Conservation (phyloP, 2,329 filamentous ascomycete genomes). For the Penicillium sp. region DNA sequence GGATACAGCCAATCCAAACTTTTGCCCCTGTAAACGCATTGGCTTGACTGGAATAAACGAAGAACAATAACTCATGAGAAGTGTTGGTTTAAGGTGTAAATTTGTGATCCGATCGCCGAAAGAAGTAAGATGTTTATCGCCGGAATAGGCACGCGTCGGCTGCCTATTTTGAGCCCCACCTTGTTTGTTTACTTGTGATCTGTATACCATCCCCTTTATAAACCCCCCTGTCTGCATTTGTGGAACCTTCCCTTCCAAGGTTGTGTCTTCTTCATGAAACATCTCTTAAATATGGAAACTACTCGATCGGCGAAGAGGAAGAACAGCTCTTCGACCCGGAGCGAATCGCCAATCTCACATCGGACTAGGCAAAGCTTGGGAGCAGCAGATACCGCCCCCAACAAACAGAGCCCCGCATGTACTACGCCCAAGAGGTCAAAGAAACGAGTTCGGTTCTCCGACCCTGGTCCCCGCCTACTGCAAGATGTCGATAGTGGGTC, state of each 20-base stretch:
- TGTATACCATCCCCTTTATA: constrained; percentile 18
- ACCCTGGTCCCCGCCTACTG: constrained; percentile 35
- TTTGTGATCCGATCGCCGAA: constrained; percentile 19
- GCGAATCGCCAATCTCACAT: constrained; percentile 18
- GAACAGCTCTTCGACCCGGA: constrained; percentile 17
- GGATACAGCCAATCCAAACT: too few relatives aligned
- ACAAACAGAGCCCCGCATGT: not conserved
- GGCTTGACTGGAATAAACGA: too few relatives aligned
- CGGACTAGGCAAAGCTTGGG: constrained; percentile 16
- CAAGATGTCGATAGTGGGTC: constrained; percentile 25
- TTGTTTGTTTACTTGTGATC: constrained; percentile 31
- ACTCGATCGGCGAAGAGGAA: constrained; percentile 30
- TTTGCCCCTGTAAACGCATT: too few relatives aligned
- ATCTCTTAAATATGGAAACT: constrained; percentile 23
- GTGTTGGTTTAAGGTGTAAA: not conserved
- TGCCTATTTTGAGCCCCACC: constrained; percentile 21
- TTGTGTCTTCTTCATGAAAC: not conserved
- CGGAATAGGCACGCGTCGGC: constrained; percentile 23
- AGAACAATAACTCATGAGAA: too few relatives aligned
- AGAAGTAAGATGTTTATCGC: constrained; percentile 26
- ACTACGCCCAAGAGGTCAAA: constrained; percentile 35
- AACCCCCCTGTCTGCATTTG: constrained; percentile 9
- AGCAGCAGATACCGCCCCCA: not conserved
- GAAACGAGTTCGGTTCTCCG: constrained; percentile 51
- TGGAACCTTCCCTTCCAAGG: not conserved